Evolutionary conservation across 2,329 filamentous ascomycete genomes (phyloP).

Genomic region (Coniosporium tulheliwenetii): DNA sequence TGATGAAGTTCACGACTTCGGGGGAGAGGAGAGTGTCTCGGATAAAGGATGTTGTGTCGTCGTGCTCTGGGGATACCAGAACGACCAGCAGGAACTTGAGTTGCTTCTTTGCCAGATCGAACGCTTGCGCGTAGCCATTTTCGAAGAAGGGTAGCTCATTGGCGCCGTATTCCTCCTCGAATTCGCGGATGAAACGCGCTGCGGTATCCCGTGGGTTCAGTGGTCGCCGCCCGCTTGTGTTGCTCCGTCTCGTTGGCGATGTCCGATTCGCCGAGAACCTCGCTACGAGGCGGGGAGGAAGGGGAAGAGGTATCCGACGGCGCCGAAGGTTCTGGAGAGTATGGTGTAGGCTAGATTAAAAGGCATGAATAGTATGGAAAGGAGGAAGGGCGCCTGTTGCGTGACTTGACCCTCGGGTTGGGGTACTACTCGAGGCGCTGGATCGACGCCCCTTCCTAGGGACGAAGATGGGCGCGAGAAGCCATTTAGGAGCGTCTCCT

Average conservation of each 20-base stretch:
- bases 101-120: conserved; percentile 80
- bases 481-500: conserved; percentile 53
- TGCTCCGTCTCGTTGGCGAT: conserved; percentile 22
- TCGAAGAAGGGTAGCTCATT: conserved; percentile 65
- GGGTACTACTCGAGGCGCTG: conserved; percentile 74
- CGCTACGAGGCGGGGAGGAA: conserved; percentile 51
- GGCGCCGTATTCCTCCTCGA: conserved; percentile 80
- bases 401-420: conserved; percentile 49
- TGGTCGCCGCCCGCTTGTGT: conserved; percentile 55
- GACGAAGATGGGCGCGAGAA: conserved; percentile 20
- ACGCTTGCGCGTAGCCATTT: conserved; percentile 78
- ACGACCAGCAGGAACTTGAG: conserved; percentile 84
- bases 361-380: conserved; percentile 66
- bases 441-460: conserved; percentile 34
- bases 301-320: conserved; percentile 63
- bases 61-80: conserved; percentile 82
- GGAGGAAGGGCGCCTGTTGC: conserved; percentile 56
- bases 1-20: conserved; percentile 60
- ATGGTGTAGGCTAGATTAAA: conserved; percentile 64
- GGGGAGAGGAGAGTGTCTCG: conserved; percentile 65
- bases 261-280: conserved; percentile 36
- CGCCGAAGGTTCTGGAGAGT: conserved; percentile 51
- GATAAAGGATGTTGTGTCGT: conserved; percentile 73
- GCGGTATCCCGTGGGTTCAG: conserved; percentile 78
- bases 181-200: conserved; percentile 76